phyloP scores from a whole-genome alignment of 208 protist genomes.

The Trypanosoma caninum region DNA sequence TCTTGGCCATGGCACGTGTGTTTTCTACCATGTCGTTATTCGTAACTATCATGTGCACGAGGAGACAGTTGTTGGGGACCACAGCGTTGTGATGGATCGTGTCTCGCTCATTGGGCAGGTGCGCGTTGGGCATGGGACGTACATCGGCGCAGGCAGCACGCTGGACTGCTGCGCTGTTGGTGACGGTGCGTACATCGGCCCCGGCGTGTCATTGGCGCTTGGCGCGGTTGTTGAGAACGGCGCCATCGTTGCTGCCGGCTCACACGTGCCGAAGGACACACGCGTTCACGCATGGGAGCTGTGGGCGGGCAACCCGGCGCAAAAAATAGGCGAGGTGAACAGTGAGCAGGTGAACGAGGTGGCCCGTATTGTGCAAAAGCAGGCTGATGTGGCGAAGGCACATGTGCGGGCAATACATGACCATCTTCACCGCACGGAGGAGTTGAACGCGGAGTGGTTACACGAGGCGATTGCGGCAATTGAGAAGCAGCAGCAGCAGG shows the following conservation, averaged over 20 bases:
- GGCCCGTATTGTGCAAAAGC: conserved; percentile 65
- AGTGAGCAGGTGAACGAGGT: conserved; percentile 62
- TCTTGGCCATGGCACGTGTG: conserved; percentile 68
- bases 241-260: conserved; percentile 82
- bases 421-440: conserved; percentile 62
- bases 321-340: conserved; percentile 83
- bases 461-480: conserved; percentile 51
- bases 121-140: conserved; percentile 46
- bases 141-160: conserved; percentile 68
- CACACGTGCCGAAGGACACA: conserved; percentile 78
- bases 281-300: conserved; percentile 84
- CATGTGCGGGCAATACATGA: conserved; percentile 71
- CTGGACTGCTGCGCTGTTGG: conserved; percentile 82
- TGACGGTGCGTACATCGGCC: conserved; percentile 84
- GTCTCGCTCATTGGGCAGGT: conserved; percentile 80
- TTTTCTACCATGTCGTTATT: conserved; percentile 89
- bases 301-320: conserved; percentile 87
- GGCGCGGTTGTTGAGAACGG: conserved; percentile 83
- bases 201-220: conserved; percentile 70
- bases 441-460: conserved; percentile 71
- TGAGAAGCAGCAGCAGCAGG: conserved; percentile 81
- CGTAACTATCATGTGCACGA: conserved; percentile 80
- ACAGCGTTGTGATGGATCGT: conserved; percentile 85
- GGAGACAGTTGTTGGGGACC: conserved; percentile 64
- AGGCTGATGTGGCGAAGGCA: conserved; percentile 42